Percentiles rank a stretch among this genome's conserved stretches.
Conservation (phyloP, 2,329 filamentous ascomycete species). For the Hymenoscyphus fructigenus region DNA sequence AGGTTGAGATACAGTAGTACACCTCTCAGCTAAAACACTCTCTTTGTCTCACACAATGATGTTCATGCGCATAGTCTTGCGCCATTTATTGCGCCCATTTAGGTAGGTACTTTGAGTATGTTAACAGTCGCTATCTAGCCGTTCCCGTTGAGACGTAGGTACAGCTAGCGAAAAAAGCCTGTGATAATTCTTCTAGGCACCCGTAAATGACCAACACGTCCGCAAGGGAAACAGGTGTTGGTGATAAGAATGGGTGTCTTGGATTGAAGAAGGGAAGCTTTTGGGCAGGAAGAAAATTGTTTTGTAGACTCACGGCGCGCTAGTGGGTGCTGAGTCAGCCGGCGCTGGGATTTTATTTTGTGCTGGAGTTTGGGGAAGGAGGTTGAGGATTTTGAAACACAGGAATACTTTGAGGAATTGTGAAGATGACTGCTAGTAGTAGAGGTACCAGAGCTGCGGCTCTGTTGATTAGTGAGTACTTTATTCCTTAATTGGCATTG, state of each 20-base stretch:
- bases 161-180: constrained; percentile 99
- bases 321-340: neutral
- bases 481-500: constrained; percentile 15
- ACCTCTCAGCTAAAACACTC: no score
- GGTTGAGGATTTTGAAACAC: neutral
- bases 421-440: constrained; percentile 54
- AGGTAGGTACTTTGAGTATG: constrained; percentile 46
- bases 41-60: no score
- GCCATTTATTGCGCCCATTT: no score
- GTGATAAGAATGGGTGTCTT: constrained; percentile 92
- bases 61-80: no score
- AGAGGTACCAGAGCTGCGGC: constrained; percentile 53
- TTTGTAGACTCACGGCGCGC: neutral
- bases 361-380: neutral
- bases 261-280: constrained; percentile 42
- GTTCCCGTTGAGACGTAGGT: constrained; percentile 77
- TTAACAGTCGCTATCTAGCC: constrained; percentile 97
- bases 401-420: constrained; percentile 1
- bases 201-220: constrained; percentile 87
- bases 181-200: constrained; percentile 80
- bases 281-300: constrained; percentile 4
- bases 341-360: constrained; percentile 5
- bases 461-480: constrained; percentile 50
- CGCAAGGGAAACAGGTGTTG: constrained; percentile 70
- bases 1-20: no score